These are phyloP conservation scores for Linnemannia hyalina DNA, from an alignment of 192 early-diverging fungal genomes.

Conservation along the genomic window DNA sequence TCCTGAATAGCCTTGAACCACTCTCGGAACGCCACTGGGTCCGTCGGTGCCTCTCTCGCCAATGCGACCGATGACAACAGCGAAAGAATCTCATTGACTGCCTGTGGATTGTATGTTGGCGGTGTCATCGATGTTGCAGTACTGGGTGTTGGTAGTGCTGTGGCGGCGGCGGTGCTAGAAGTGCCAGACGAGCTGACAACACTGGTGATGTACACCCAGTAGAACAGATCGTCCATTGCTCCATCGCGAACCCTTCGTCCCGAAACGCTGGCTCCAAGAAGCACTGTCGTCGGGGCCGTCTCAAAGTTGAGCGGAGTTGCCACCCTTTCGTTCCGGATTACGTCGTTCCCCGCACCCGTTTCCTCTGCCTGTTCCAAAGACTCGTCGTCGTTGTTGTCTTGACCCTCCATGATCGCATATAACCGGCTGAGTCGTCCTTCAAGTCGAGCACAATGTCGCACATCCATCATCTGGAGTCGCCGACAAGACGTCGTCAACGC, in stretches of 20 bases:
- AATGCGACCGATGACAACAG: neutral
- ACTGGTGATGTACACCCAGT: neutral
- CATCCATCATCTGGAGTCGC: slow-evolving; percentile 52
- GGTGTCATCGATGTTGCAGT: neutral
- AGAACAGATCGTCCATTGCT: neutral
- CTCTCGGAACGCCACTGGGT: neutral
- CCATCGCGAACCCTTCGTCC: slow-evolving; percentile 1
- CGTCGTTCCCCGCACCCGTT: neutral
- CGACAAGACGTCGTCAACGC: slow-evolving; percentile 43
- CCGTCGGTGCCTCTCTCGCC: neutral
- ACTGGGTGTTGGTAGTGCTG: neutral
- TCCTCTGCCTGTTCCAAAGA: neutral
- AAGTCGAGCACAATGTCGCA: slow-evolving; percentile 52
- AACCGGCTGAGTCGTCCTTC: slow-evolving; percentile 33
- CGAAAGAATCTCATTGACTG: neutral
- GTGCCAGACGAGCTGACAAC: neutral
- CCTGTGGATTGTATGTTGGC: neutral
- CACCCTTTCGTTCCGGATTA: neutral
- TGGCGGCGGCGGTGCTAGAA: neutral
- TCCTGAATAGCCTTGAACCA: neutral
- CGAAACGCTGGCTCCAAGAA: neutral
- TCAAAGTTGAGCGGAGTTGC: neutral
- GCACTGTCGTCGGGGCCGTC: neutral
- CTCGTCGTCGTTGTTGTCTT: neutral
- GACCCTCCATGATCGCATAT: slow-evolving; percentile 8